Conservation (phyloP, 2,329 filamentous ascomycete genomes). For the Verruconis gallopava region DNA sequence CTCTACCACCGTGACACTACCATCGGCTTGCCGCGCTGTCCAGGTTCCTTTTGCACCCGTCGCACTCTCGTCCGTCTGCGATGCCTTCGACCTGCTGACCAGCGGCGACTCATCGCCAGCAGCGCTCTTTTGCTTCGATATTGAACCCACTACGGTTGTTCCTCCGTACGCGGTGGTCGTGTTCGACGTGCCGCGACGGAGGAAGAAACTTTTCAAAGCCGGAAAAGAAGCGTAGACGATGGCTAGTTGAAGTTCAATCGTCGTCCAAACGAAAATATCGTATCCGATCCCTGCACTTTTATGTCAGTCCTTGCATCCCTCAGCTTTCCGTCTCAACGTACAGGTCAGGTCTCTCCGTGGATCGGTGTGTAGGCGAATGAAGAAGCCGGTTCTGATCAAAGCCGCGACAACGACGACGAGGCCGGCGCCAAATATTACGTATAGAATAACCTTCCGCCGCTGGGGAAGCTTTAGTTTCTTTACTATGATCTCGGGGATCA, state of each 20-base stretch:
- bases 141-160: no score
- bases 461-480: constrained; percentile 14
- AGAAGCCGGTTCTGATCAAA: constrained; percentile 20
- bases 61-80: no score
- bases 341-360: constrained; percentile 16
- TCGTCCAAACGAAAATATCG: constrained; percentile 17
- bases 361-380: constrained; percentile 14
- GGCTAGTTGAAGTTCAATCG: constrained; percentile 24
- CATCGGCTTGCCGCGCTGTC: no score
- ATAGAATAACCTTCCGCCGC: constrained; percentile 14
- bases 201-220: constrained; percentile 31
- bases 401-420: constrained; percentile 18
- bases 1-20: no score
- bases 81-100: no score
- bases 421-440: constrained; percentile 9
- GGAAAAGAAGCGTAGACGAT: constrained; percentile 31
- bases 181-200: no score
- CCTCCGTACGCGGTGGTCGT: no score
- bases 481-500: constrained; percentile 15
- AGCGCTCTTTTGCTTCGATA: no score
- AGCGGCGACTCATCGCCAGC: no score
- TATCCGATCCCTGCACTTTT: constrained; percentile 14
- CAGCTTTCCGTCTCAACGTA: not conserved
- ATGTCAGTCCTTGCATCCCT: not conserved
- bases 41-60: no score